phyloP scores from a whole-genome alignment of 768 basidiomycete genomes.

The Rhodotorula graminis region DNA sequence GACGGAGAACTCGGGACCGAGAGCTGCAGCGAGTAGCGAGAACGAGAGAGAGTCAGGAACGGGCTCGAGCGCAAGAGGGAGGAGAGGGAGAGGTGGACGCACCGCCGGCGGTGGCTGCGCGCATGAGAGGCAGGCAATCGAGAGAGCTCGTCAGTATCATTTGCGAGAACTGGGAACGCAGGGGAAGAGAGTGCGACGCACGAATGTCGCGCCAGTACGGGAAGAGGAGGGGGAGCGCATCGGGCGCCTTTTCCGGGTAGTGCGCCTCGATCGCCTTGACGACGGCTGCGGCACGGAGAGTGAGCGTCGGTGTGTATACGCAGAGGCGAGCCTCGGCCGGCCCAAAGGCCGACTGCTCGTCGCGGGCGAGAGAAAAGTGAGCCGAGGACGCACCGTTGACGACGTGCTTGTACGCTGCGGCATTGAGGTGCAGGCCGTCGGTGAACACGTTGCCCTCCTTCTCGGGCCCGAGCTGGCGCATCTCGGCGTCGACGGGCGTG shows the following conservation, averaged over 20 bases:
- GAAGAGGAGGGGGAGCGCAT: slow-evolving; percentile 18
- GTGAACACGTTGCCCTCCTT: slow-evolving; percentile 1
- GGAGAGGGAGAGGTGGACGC: neutral
- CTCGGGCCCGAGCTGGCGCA: neutral
- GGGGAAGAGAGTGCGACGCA: neutral
- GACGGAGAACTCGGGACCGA: neutral
- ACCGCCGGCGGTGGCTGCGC: neutral
- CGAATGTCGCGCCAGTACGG: slow-evolving; percentile 31
- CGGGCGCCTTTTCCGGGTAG: slow-evolving; percentile 29
- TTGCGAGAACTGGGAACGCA: neutral
- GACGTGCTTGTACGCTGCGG: slow-evolving; percentile 15
- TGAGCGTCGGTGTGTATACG: too few species aligned
- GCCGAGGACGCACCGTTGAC: slow-evolving; percentile 14
- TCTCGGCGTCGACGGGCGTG: neutral
- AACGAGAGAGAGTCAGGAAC: neutral
- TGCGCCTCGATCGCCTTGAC: slow-evolving; percentile 2
- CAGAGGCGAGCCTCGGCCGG: too few species aligned
- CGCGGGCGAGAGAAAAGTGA: too few species aligned
- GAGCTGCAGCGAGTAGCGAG: slow-evolving; percentile 3
- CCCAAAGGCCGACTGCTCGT: too few species aligned
- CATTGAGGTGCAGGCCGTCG: slow-evolving; percentile 34
- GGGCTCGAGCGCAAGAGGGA: neutral
- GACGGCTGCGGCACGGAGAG: slow-evolving; percentile 4
- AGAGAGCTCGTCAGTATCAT: neutral
- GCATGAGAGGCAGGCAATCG: too few species aligned